Evolutionary conservation across 257 asterid genomes (phyloP).

Genomic region (Solanum megistacrolobum): DNA sequence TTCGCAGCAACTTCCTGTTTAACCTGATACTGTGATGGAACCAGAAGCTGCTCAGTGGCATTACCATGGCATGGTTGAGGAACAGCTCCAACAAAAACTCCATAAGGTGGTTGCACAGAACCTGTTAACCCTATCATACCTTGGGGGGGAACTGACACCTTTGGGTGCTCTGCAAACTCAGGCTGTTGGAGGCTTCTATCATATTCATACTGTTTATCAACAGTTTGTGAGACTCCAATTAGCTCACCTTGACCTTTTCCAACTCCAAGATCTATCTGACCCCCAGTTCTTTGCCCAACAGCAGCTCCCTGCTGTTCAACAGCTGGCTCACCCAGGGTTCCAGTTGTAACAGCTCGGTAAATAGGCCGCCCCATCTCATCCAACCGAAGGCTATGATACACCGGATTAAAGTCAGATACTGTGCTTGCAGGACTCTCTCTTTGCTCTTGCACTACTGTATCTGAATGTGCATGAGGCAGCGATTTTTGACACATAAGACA

Average conservation of each 20-base stretch:
- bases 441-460: slow-evolving; percentile 55
- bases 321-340: slow-evolving; percentile 24
- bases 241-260: slow-evolving; percentile 27
- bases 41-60: slow-evolving; percentile 27
- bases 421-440: slow-evolving; percentile 41
- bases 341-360: slow-evolving; percentile 27
- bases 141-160: slow-evolving; percentile 35
- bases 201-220: slow-evolving; percentile 26
- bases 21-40: slow-evolving; percentile 51
- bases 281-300: slow-evolving; percentile 17
- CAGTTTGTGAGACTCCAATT: slow-evolving; percentile 26
- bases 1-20: slow-evolving; percentile 28
- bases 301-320: slow-evolving; percentile 28
- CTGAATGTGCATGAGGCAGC: slow-evolving; percentile 97
- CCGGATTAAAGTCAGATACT: slow-evolving; percentile 33
- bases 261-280: slow-evolving; percentile 22
- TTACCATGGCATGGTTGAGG: slow-evolving; percentile 39
- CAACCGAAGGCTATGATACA: slow-evolving; percentile 43
- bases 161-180: slow-evolving; percentile 44
- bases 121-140: slow-evolving; percentile 30
- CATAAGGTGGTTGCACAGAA: slow-evolving; percentile 43
- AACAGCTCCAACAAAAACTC: slow-evolving; percentile 27
- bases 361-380: slow-evolving; percentile 55
- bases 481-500: slow-evolving; percentile 88
- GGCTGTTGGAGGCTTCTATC: slow-evolving; percentile 29